Percentiles rank a stretch among this genome's conserved stretches.
phyloP scores from a whole-genome alignment of 306 rosid genomes.

The Datisca glomerata region DNA sequence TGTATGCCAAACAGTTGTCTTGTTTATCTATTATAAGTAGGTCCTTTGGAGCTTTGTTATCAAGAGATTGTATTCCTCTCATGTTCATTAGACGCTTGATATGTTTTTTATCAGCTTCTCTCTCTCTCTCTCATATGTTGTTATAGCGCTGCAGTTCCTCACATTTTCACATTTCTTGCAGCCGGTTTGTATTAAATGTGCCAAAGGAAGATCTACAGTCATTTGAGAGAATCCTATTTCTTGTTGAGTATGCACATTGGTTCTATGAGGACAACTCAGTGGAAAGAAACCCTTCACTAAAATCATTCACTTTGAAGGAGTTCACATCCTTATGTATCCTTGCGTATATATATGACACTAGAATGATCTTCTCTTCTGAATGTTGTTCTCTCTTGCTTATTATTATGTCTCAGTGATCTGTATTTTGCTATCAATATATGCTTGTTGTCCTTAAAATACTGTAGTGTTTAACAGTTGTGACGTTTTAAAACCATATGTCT shows the following conservation, averaged over 20 bases:
- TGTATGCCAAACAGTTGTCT: background rate
- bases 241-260: slow-evolving; percentile 99
- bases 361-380: background rate
- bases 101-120: background rate
- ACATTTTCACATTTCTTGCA: slow-evolving; percentile 24
- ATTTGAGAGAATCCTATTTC: slow-evolving; percentile 90
- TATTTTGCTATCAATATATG: background rate
- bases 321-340: slow-evolving; percentile 94
- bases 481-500: slow-evolving; percentile 88
- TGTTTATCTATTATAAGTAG: background rate
- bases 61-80: no score
- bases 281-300: slow-evolving; percentile 83
- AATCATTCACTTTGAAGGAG: slow-evolving; percentile 91
- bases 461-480: slow-evolving; percentile 90
- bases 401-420: background rate
- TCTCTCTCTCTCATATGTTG: slow-evolving; percentile 1
- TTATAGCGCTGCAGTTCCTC: background rate
- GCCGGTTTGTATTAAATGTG: slow-evolving; percentile 93
- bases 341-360: background rate
- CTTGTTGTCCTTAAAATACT: slow-evolving; percentile 34
- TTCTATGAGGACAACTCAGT: slow-evolving; percentile 96
- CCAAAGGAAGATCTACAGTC: slow-evolving; percentile 97
- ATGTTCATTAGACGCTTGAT: no score
- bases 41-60: no score
- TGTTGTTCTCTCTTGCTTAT: background rate